phyloP scores from a whole-genome alignment of 116 monocot genomes.

The Zostera marina region DNA sequence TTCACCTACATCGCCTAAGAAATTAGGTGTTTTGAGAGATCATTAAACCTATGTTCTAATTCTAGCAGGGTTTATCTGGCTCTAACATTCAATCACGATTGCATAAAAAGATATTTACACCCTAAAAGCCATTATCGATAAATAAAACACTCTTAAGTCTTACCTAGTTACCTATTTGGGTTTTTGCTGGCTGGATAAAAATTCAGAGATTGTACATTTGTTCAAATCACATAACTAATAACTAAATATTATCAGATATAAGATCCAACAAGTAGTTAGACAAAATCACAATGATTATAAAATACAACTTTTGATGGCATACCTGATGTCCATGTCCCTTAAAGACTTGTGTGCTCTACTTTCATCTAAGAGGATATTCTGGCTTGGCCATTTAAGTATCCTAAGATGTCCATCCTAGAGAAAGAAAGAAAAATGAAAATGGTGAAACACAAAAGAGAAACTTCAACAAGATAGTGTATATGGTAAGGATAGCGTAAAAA shows the following conservation, averaged over 20 bases:
- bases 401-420: slow-evolving; percentile 75
- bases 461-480: too few species aligned
- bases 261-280: neutral
- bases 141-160: too few species aligned
- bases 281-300: neutral
- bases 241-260: neutral
- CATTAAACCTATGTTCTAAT: too few species aligned
- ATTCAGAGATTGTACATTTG: neutral
- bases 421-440: neutral
- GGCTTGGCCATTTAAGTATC: slow-evolving; percentile 79
- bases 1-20: too few species aligned
- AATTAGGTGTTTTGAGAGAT: too few species aligned
- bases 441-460: too few species aligned
- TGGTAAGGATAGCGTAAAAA: too few species aligned
- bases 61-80: too few species aligned
- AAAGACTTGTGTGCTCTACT: slow-evolving; percentile 88
- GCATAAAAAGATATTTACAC: too few species aligned
- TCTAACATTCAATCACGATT: too few species aligned
- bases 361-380: slow-evolving; percentile 66
- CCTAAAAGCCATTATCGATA: neutral
- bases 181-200: neutral
- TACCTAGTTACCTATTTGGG: too few species aligned
- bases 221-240: neutral
- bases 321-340: slow-evolving; percentile 98
- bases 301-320: neutral